phyloP scores from a whole-genome alignment of 176 grass and related monocot genomes.

The Triticum urartu region DNA sequence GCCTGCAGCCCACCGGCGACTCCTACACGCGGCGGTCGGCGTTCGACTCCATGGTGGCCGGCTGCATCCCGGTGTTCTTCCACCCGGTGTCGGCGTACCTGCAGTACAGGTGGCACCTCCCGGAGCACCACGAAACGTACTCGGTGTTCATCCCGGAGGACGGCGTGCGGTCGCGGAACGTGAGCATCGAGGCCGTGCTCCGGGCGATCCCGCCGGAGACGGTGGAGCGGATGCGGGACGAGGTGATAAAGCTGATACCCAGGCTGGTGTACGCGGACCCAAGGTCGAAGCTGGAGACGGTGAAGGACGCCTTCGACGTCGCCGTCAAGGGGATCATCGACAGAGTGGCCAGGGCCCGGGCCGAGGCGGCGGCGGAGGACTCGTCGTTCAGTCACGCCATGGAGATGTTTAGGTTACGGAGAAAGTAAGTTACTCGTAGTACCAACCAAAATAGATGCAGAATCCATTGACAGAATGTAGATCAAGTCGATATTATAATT shows the following conservation, averaged over 20 bases:
- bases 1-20: conserved; percentile 57
- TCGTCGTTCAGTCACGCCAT: background rate
- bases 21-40: conserved; percentile 46
- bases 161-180: conserved; percentile 30
- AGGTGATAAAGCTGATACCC: conserved; percentile 48
- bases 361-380: background rate
- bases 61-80: conserved; percentile 64
- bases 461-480: background rate
- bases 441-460: background rate
- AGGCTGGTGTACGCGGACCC: conserved; percentile 40
- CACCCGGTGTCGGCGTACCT: conserved; percentile 38
- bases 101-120: conserved; percentile 52
- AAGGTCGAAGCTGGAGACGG: conserved; percentile 29
- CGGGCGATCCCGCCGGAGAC: conserved; percentile 25
- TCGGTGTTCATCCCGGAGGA: conserved; percentile 49
- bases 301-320: conserved; percentile 54
- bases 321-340: conserved; percentile 38
- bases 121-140: conserved; percentile 24
- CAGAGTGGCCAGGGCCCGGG: background rate
- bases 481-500: background rate
- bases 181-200: conserved; percentile 50
- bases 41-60: conserved; percentile 57
- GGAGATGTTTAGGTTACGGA: conserved; percentile 9
- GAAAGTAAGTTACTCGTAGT: background rate
- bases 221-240: conserved; percentile 37